Evolutionary conservation across 345 rosid species (phyloP).

Genomic region (Passiflora organensis): DNA sequence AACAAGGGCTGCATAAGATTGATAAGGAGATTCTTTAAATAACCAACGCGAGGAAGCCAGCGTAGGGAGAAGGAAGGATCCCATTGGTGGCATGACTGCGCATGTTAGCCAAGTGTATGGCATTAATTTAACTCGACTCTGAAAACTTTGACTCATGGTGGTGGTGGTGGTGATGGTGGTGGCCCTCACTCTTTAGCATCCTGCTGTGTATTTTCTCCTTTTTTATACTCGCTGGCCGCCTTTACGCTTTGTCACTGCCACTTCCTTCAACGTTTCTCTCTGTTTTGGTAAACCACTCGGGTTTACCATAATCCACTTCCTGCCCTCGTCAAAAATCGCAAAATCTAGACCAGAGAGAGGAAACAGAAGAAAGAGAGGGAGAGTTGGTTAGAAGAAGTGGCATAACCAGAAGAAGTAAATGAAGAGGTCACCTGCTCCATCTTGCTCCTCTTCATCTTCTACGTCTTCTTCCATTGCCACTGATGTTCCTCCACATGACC

Average conservation of each 20-base stretch:
- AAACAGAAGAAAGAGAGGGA: not conserved
- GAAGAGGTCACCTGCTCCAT: conserved; percentile 44
- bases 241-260: not conserved
- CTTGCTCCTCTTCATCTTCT: conserved; percentile 33
- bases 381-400: not conserved
- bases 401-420: conserved; percentile 31
- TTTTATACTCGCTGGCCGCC: conserved; percentile 14
- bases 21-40: conserved; percentile 10
- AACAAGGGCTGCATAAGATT: too few relatives aligned
- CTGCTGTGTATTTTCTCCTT: not conserved
- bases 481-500: conserved; percentile 7
- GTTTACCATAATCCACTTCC: conserved; percentile 21
- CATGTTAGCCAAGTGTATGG: conserved; percentile 61
- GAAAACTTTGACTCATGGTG: conserved; percentile 10
- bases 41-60: not conserved
- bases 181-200: not conserved
- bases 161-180: too few relatives aligned
- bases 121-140: conserved; percentile 26
- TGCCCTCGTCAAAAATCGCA: too few relatives aligned
- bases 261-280: conserved; percentile 26
- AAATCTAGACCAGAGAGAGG: too few relatives aligned
- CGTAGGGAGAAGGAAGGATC: conserved; percentile 5
- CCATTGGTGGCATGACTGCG: conserved; percentile 85
- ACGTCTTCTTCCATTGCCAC: conserved; percentile 25
- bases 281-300: conserved; percentile 64